A percentile compares a stretch with the other conserved stretches of the same genome.
Evolutionary conservation across 257 asterid genomes (phyloP).

Genomic region (Solanum arcanum): DNA sequence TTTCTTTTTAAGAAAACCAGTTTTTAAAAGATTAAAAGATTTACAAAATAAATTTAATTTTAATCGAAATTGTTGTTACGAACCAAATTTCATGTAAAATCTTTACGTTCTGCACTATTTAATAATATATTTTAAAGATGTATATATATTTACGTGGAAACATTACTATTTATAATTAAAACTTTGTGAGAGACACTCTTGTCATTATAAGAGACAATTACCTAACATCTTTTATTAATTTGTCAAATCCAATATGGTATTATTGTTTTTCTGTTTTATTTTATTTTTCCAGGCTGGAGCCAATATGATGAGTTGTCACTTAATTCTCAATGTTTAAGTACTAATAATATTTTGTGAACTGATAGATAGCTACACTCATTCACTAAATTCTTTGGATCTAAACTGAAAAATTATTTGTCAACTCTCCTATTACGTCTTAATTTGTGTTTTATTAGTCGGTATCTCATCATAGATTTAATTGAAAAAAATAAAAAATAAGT

Average conservation of each 20-base stretch:
- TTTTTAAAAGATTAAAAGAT: no score
- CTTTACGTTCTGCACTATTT: accelerated
- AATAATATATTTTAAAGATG: no score
- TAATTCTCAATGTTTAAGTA: not conserved
- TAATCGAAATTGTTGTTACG: no score
- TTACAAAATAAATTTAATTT: accelerated
- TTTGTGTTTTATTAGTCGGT: not conserved
- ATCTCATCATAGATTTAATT: not conserved
- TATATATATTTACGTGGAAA: accelerated
- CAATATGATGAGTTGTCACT: not conserved
- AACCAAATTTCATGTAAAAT: no score
- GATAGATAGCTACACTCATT: not conserved
- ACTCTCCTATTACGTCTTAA: not conserved
- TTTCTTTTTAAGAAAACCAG: not conserved
- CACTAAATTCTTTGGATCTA: not conserved
- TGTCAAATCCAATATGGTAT: not conserved
- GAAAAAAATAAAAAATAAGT: not conserved
- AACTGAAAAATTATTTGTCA: not conserved
- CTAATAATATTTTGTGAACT: not conserved
- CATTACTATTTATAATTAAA: not conserved
- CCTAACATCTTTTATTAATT: not conserved
- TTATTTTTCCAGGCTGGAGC: not conserved
- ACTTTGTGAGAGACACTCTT: not conserved
- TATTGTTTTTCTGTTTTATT: not conserved
- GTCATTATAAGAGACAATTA: not conserved